Evolutionary conservation across 2,329 filamentous ascomycete genomes (phyloP).

Genomic region (Aureobasidium sp.): DNA sequence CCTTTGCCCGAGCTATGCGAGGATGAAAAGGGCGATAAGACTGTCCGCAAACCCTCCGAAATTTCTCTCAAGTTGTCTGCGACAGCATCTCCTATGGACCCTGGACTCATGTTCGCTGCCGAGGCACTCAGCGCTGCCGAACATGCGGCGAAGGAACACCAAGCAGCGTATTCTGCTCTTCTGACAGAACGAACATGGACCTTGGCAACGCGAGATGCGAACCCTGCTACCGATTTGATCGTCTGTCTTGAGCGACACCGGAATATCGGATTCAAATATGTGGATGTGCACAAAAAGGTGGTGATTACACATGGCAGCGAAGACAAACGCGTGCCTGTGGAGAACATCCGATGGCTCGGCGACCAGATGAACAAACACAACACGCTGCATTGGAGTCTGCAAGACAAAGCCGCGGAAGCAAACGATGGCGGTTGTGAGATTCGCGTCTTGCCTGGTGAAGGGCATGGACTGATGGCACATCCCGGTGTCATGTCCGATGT

Average conservation of each 20-base stretch:
- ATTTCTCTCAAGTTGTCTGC: conserved; percentile 26
- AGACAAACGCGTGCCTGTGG: conserved; percentile 85
- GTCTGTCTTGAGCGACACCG: conserved; percentile 88
- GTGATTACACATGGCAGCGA: conserved; percentile 91
- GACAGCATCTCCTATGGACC: conserved; percentile 29
- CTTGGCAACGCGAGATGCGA: conserved; percentile 80
- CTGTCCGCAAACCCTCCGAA: conserved; percentile 22
- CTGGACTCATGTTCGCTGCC: conserved; percentile 37
- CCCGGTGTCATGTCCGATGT: conserved; percentile 88
- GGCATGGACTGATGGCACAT: conserved; percentile 93
- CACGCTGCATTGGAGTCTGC: not conserved
- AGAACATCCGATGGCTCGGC: conserved; percentile 91
- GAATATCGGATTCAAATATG: conserved; percentile 91
- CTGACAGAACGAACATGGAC: conserved; percentile 94
- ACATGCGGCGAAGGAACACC: conserved; percentile 63
- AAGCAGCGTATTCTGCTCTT: conserved; percentile 70
- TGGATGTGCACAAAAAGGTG: conserved; percentile 85
- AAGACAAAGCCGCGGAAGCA: conserved; percentile 14
- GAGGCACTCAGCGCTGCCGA: conserved; percentile 43
- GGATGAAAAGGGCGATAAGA: conserved; percentile 16
- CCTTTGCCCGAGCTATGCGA: conserved; percentile 22
- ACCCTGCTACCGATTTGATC: conserved; percentile 86
- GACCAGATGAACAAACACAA: conserved; percentile 65
- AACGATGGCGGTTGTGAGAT: conserved; percentile 61
- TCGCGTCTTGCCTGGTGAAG: conserved; percentile 80